Evolutionary conservation across 805 yeast species (phyloP).

Genomic region (Sungouiella blattae): DNA sequence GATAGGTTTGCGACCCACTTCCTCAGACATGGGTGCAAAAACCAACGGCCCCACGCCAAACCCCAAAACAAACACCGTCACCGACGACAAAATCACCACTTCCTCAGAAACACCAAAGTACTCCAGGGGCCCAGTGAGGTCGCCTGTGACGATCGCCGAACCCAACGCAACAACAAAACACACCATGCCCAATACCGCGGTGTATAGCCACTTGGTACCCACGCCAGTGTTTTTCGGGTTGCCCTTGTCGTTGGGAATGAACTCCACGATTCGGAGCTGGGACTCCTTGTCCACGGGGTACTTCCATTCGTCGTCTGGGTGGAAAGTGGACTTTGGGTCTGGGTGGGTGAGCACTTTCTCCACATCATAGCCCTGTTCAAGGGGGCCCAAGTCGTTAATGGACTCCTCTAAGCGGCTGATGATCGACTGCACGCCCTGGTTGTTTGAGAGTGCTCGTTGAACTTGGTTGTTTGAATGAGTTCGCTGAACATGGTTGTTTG

Average conservation of each 20-base stretch:
- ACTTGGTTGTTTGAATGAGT: too few species aligned
- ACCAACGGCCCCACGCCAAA: conserved; percentile 63
- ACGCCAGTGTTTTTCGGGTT: conserved; percentile 51
- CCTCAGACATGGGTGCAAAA: conserved; percentile 65
- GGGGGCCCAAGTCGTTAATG: conserved; percentile 51
- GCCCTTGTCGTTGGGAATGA: conserved; percentile 43
- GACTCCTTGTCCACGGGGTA: conserved; percentile 56
- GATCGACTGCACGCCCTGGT: conserved; percentile 33
- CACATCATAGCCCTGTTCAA: conserved; percentile 52
- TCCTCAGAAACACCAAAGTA: conserved; percentile 53
- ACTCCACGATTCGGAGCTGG: conserved; percentile 55
- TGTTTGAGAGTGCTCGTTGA: too few species aligned
- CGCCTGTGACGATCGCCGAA: conserved; percentile 64
- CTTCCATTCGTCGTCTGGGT: conserved; percentile 51
- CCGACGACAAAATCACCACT: conserved; percentile 52
- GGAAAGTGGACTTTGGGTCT: conserved; percentile 22
- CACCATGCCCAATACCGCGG: conserved; percentile 45
- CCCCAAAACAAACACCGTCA: conserved; percentile 58
- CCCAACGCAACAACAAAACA: conserved; percentile 62
- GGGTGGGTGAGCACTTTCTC: conserved; percentile 31
- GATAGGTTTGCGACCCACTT: conserved; percentile 52
- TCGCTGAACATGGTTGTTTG: too few species aligned
- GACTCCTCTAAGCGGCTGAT: conserved; percentile 34
- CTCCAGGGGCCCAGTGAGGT: conserved; percentile 48
- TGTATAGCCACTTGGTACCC: conserved; percentile 46